Evolutionary conservation across 805 yeast genomes (phyloP).

Genomic region (Cyberlindnera bimundalis): DNA sequence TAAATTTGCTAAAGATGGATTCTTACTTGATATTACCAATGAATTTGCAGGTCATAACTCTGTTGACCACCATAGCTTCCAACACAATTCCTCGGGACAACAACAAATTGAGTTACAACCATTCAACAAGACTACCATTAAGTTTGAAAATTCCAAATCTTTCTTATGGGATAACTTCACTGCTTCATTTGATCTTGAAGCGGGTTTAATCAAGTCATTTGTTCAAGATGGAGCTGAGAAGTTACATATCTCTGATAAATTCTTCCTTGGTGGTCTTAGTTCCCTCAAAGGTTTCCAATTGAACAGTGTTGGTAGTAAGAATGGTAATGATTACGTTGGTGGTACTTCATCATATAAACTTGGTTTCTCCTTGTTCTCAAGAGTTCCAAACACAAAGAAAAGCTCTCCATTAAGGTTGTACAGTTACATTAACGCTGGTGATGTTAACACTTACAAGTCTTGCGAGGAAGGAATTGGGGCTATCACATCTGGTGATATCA

Average conservation of each 20-base stretch:
- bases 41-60: constrained; percentile 38
- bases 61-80: constrained; percentile 25
- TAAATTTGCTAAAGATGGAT: constrained; percentile 46
- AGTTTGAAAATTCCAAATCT: constrained; percentile 34
- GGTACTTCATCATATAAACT: constrained; percentile 51
- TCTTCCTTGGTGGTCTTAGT: constrained; percentile 66
- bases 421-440: constrained; percentile 57
- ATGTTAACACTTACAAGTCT: constrained; percentile 31
- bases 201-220: constrained; percentile 44
- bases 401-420: constrained; percentile 56
- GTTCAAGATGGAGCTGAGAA: constrained; percentile 29
- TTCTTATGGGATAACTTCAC: constrained; percentile 44
- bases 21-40: constrained; percentile 35
- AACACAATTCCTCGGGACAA: constrained; percentile 10
- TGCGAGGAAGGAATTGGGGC: constrained; percentile 19
- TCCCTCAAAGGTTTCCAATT: constrained; percentile 62
- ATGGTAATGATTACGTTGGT: constrained; percentile 47
- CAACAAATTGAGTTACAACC: constrained; percentile 30
- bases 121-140: constrained; percentile 21
- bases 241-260: constrained; percentile 65
- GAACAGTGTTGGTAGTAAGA: constrained; percentile 53
- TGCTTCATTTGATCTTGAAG: constrained; percentile 40
- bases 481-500: constrained; percentile 20
- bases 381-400: constrained; percentile 46
- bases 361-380: constrained; percentile 48